Percentiles rank a stretch among this genome's conserved stretches.
Evolutionary conservation across 2,329 filamentous ascomycete genomes (phyloP).

Genomic region (Lasiodiplodia citricola): DNA sequence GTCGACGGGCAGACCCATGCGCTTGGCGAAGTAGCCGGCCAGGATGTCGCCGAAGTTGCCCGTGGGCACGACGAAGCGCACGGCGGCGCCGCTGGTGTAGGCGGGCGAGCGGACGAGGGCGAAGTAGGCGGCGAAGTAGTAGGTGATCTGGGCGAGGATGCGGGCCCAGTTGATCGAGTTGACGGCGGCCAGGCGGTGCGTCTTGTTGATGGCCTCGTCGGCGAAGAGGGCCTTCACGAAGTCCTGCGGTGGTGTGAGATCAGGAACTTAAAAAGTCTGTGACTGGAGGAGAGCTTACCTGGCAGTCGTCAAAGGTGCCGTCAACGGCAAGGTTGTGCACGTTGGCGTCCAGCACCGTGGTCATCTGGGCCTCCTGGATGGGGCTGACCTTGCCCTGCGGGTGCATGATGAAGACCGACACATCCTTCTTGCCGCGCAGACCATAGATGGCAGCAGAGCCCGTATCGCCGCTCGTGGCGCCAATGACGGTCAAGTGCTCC

Average conservation of each 20-base stretch:
- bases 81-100: slow-evolving; percentile 65
- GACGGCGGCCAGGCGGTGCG: slow-evolving; percentile 85
- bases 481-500: slow-evolving; percentile 48
- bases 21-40: slow-evolving; percentile 87
- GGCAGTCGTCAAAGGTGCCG: slow-evolving; percentile 95
- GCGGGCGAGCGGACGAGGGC: slow-evolving; percentile 66
- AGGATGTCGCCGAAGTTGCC: slow-evolving; percentile 98
- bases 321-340: slow-evolving; percentile 90
- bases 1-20: slow-evolving; percentile 86
- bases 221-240: slow-evolving; percentile 93
- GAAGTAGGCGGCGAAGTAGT: slow-evolving; percentile 97
- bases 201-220: slow-evolving; percentile 81
- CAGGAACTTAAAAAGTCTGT: neutral
- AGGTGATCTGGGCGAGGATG: slow-evolving; percentile 94
- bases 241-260: slow-evolving; percentile 60
- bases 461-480: slow-evolving; percentile 61
- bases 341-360: slow-evolving; percentile 85
- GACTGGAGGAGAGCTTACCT: slow-evolving; percentile 55
- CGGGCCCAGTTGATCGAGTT: slow-evolving; percentile 97
- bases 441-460: slow-evolving; percentile 97
- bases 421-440: slow-evolving; percentile 92
- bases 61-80: slow-evolving; percentile 88
- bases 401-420: slow-evolving; percentile 93
- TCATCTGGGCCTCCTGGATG: slow-evolving; percentile 97
- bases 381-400: slow-evolving; percentile 90